Evolutionary conservation across 495 filamentous ascomycete genomes (phyloP), one percentile per base, ranked within the genome.

Genomic region (Talaromyces ruber): DNA sequence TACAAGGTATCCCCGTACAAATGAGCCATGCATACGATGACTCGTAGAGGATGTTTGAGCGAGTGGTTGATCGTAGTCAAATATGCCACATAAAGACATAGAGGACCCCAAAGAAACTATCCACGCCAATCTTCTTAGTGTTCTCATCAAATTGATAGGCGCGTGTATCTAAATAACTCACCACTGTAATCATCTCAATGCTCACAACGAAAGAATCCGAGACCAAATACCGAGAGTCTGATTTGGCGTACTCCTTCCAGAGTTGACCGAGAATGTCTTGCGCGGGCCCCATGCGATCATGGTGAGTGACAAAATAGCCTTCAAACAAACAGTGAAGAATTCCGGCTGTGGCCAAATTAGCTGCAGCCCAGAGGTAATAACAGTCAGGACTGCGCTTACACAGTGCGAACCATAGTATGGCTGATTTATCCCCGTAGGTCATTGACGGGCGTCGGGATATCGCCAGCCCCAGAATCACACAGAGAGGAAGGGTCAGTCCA

Each of bases 211-310:
- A 88, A 0, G 84, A 80, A 67, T 96, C 87, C 8, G 83, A 83
- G 4, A 85, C 90, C 69, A 95, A 76, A 65, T 95, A 95, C 37
- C 91, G 83, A 29, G 89, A 92, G 72, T 95, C 91, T 18, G 89
- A 91, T 39, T 88, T 79, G 6, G 89, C 81, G 77, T 95, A 95
- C 69, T 95, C 91, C 67, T 94, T 95, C 91, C 91, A 95, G 37
- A 94, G 72, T 72, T 94, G 90, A 0, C 87, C 88, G 47, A 92
- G 85, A 0, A 92, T 67, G 63, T 86, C 82, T 70, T 85, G 83
- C 53, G 73, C 75, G 11, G 76, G 73, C 3, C 75, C 82, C 81
- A 89, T 85, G 32, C 69, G 74, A 22, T 75, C 72, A 74, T 87
- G 86, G 69, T 91, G 85, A 62, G 82, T 69, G 66, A 87, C 82